Conservation (phyloP, 164 flowering plant genomes). For the Piper betle region DNA sequence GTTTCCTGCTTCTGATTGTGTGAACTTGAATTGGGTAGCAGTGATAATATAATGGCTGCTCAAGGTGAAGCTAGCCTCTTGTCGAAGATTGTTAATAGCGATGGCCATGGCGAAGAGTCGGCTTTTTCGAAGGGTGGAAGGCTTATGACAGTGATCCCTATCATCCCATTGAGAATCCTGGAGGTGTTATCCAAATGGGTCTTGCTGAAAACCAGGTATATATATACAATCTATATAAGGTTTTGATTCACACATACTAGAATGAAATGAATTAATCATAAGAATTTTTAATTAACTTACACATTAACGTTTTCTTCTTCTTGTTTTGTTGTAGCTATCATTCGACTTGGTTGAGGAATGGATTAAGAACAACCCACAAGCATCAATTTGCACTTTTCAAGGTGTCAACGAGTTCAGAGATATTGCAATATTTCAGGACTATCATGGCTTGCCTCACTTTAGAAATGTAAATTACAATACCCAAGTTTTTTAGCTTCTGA, state of each 20-base stretch:
- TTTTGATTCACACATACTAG: too few species aligned
- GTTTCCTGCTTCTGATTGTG: neutral
- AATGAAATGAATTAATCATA: too few species aligned
- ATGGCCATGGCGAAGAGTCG: conserved; percentile 23
- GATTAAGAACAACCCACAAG: conserved; percentile 37
- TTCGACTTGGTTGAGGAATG: conserved; percentile 40
- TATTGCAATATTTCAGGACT: conserved; percentile 54
- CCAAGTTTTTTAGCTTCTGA: neutral
- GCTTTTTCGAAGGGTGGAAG: conserved; percentile 25
- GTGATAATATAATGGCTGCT: neutral
- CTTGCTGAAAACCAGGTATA: conserved; percentile 26
- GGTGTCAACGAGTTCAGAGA: conserved; percentile 35
- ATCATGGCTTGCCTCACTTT: conserved; percentile 49
- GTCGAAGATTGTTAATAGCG: conserved; percentile 17
- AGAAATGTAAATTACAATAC: conserved; percentile 23
- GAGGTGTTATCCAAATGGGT: conserved; percentile 25
- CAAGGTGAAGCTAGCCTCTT: neutral
- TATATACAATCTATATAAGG: neutral
- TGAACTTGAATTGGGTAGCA: neutral
- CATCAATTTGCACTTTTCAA: conserved; percentile 52
- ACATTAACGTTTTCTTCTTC: too few species aligned
- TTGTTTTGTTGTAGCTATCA: conserved; percentile 24
- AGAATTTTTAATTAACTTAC: too few species aligned
- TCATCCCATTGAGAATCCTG: conserved; percentile 15
- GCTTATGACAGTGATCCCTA: conserved; percentile 22